Evolutionary conservation across 345 rosid genomes (phyloP).

Genomic region (Rubroshorea leprosula): DNA sequence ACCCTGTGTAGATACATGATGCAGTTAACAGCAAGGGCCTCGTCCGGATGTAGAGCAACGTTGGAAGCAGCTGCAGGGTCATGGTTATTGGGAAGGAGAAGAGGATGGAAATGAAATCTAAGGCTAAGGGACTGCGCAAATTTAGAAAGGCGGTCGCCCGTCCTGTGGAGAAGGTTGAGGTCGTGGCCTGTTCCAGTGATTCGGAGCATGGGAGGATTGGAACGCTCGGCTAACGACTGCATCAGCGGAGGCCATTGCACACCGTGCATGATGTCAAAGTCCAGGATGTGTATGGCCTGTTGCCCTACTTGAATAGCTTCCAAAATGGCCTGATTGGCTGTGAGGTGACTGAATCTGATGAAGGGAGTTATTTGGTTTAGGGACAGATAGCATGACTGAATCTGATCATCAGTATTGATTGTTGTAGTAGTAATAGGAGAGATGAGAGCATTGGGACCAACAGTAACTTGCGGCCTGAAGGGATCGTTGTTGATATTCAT

Average conservation of each 20-base stretch:
- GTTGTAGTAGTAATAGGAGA: neutral
- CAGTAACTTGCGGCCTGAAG: neutral
- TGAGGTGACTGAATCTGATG: conserved; percentile 77
- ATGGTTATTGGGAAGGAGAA: conserved; percentile 45
- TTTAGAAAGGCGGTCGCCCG: conserved; percentile 76
- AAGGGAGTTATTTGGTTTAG: conserved; percentile 87
- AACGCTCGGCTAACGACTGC: conserved; percentile 87
- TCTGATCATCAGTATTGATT: conserved; percentile 5
- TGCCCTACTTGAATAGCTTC: conserved; percentile 61
- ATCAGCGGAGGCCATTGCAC: conserved; percentile 98
- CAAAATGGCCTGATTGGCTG: conserved; percentile 90
- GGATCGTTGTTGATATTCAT: conserved; percentile 13
- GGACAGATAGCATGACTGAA: conserved; percentile 74
- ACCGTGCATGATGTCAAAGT: conserved; percentile 94
- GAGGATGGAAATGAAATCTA: conserved; percentile 71
- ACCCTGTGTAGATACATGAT: conserved; percentile 61
- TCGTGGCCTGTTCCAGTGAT: conserved; percentile 87
- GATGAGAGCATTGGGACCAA: neutral
- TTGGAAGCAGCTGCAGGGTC: conserved; percentile 28
- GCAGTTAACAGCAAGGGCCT: conserved; percentile 74
- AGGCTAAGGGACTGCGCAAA: conserved; percentile 83
- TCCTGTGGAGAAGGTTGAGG: conserved; percentile 43
- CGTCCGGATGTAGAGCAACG: conserved; percentile 45
- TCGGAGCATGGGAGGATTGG: conserved; percentile 58
- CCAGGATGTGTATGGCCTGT: conserved; percentile 67